phyloP scores from a whole-genome alignment of 2,329 filamentous ascomycete genomes.

The Rhinocladiella mackenziei region DNA sequence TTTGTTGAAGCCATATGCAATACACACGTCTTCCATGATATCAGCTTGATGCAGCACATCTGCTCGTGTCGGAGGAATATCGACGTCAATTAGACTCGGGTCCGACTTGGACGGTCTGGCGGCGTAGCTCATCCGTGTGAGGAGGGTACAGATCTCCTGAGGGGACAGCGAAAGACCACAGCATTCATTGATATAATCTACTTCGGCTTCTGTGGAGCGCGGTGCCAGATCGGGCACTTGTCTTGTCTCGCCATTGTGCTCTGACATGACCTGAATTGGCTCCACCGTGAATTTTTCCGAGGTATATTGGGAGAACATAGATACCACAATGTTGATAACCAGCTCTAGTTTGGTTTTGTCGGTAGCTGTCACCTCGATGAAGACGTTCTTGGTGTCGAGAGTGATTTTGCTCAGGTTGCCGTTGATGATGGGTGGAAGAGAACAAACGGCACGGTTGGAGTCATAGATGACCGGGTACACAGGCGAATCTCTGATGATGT shows the following conservation, averaged over 20 bases:
- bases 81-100: constrained; percentile 70
- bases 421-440: constrained; percentile 96
- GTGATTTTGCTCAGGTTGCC: constrained; percentile 95
- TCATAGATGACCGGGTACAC: constrained; percentile 97
- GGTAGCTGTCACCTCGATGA: constrained; percentile 95
- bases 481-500: constrained; percentile 89
- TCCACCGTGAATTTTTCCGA: constrained; percentile 87
- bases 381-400: constrained; percentile 82
- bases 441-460: constrained; percentile 79
- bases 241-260: constrained; percentile 81
- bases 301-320: constrained; percentile 95
- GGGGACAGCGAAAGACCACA: constrained; percentile 75
- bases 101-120: constrained; percentile 69
- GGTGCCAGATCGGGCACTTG: constrained; percentile 77
- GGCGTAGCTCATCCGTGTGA: constrained; percentile 85
- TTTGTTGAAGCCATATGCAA: constrained; percentile 96
- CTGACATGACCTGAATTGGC: constrained; percentile 84
- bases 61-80: constrained; percentile 81
- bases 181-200: constrained; percentile 91
- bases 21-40: constrained; percentile 97
- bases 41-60: constrained; percentile 96
- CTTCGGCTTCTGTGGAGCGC: constrained; percentile 72
- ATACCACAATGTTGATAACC: constrained; percentile 88
- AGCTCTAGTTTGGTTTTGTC: constrained; percentile 96
- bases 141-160: constrained; percentile 69